These are phyloP conservation scores for Colletotrichum sp. DNA, from an alignment of 2,329 filamentous ascomycete genomes.

Conservation along the genomic window DNA sequence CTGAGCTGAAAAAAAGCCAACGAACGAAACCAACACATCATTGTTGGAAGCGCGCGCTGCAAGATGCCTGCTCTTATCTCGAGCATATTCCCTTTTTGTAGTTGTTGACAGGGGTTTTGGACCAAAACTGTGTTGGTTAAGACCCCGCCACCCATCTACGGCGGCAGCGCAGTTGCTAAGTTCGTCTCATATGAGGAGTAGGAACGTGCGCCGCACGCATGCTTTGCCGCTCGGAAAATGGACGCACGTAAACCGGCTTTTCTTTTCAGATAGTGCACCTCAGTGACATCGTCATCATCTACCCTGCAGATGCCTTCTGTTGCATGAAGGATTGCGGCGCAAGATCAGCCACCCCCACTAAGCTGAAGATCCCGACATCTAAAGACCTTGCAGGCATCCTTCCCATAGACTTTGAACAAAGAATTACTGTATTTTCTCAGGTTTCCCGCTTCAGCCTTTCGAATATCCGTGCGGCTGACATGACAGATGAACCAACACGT, in stretches of 20 bases:
- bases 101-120: not conserved
- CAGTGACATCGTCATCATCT: not conserved
- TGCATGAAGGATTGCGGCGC: not conserved
- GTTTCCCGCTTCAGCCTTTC: not conserved
- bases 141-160: not conserved
- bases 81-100: not conserved
- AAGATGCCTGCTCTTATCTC: not conserved
- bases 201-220: not conserved
- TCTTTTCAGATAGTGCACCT: not conserved
- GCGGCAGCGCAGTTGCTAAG: not conserved
- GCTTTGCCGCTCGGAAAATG: not conserved
- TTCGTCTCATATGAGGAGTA: not conserved
- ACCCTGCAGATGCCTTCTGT: not conserved
- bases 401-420: not conserved
- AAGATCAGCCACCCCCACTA: not conserved
- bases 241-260: not conserved
- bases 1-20: not conserved
- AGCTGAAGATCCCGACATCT: not conserved
- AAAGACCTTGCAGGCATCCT: not conserved
- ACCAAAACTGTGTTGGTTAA: not conserved
- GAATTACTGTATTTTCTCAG: not conserved
- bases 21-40: not conserved
- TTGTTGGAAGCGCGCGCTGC: not conserved
- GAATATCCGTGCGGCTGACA: not conserved
- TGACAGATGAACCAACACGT: accelerated